Base-by-base conservation (phyloP, 768 basidiomycete species). In the Lyophyllum decastes region DNA sequence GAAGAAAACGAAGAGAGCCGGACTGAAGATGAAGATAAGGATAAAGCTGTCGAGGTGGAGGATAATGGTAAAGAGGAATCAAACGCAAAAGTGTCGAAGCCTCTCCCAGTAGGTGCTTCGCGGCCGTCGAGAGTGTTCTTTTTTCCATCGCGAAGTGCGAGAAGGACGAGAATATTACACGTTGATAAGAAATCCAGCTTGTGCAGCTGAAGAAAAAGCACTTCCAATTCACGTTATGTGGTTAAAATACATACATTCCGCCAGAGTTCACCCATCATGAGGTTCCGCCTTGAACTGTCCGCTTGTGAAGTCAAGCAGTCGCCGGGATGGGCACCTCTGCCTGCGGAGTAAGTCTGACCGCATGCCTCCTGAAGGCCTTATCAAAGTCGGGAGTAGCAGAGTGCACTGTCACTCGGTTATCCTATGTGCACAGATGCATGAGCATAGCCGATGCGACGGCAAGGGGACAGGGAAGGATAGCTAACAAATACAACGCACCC, bases 391-490 rank as follows among this genome's bases (percentile, higher is more conserved):
- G 65, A 7, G 71, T 74, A 10, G 75, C 79, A 41, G 78, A 78
- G 65, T 82, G 80, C 3, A 71, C 77, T 4, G 79, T 80, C 19
- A 82, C 65, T 12, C 81, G 77, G 62, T 80, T 80, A 63, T 82
- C 80, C 78, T 55, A 38, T 38, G 35, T 38, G 35, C 33, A 27
- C 6, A 30, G 16, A 40, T 40, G 46, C 25, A 62, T 52, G 33
- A 38, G 43, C 16, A 24, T 27, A 14, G 21, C n/a, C n/a, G n/a
- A n/a, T n/a, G n/a, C n/a, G n/a, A n/a, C n/a, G n/a, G n/a, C n/a
- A 52, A 51, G 27, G 35, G 10, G 10, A 10, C 30, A 30, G 10
- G 30, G 30, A 30, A 30, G 30, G 10, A 10, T 10, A 30, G 30
- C 5, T 16, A n/a, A 46, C 1, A 41, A 33, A 43, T 12, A 4